These are phyloP conservation scores for Solanum neorickii DNA, from an alignment of 257 asterid genomes.

Conservation along the genomic window DNA sequence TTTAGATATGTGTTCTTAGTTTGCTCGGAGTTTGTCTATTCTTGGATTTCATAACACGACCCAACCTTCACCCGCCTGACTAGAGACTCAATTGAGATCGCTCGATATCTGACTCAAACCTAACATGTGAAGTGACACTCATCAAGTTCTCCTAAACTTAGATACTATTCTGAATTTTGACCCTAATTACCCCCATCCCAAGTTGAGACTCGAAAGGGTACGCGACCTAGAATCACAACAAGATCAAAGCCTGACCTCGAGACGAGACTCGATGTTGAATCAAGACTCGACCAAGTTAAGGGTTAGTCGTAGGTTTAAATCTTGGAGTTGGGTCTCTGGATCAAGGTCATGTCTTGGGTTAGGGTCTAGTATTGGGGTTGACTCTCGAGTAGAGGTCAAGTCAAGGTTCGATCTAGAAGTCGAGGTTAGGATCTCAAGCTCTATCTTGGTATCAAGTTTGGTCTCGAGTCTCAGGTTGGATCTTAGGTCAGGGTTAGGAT, in stretches of 20 bases:
- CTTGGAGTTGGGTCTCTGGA: background rate
- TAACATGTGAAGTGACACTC: background rate
- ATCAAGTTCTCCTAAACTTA: background rate
- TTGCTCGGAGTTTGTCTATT: background rate
- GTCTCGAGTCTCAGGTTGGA: background rate
- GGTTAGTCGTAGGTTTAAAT: background rate
- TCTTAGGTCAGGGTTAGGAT: background rate
- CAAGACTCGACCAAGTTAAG: background rate
- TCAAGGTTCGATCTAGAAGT: background rate
- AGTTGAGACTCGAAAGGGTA: background rate
- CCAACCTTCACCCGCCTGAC: no score
- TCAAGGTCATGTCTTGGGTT: background rate
- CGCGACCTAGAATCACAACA: background rate
- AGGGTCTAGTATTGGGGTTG: background rate
- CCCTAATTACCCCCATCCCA: no score
- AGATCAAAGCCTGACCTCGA: background rate
- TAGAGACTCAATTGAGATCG: background rate
- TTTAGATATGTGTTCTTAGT: background rate
- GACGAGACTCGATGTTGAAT: no score
- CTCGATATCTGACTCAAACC: accelerated
- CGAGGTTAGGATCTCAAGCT: background rate
- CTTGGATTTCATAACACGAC: background rate
- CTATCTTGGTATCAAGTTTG: background rate
- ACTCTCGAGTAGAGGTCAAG: background rate
- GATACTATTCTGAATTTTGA: background rate